Conservation (phyloP, 176 grass and related monocot species). For the Elaeis guineensis region DNA sequence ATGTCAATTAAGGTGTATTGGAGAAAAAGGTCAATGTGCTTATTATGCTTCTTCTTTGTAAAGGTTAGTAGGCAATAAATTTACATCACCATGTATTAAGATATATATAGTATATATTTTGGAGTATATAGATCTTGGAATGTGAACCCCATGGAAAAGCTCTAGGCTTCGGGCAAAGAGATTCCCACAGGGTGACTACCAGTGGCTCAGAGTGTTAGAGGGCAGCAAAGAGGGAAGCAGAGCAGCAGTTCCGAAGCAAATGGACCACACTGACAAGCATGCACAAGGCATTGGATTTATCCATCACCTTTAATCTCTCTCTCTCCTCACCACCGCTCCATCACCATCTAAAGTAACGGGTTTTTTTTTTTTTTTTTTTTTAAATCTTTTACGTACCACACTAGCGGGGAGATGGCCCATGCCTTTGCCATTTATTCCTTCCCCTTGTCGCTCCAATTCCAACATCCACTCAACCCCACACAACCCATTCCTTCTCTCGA, state of each 20-base stretch:
- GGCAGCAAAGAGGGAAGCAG: neutral
- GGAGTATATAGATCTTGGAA: too few relatives aligned
- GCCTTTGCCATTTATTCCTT: neutral
- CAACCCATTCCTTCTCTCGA: neutral
- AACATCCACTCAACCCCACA: neutral
- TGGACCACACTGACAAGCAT: neutral
- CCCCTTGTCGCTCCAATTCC: neutral
- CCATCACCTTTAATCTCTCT: neutral
- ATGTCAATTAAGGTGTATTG: too few relatives aligned
- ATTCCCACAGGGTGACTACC: neutral
- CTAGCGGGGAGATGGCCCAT: neutral
- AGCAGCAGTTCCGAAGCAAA: conserved; percentile 3
- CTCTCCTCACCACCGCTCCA: neutral
- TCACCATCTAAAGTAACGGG: neutral
- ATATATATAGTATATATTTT: too few relatives aligned
- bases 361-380: neutral
- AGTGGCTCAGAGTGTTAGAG: neutral
- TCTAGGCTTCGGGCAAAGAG: too few relatives aligned
- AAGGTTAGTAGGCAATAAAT: too few relatives aligned
- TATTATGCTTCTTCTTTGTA: too few relatives aligned
- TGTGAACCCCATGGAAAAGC: too few relatives aligned
- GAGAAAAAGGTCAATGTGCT: too few relatives aligned
- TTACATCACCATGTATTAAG: too few relatives aligned
- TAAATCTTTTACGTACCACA: too few relatives aligned
- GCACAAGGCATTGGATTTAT: neutral